Evolutionary conservation across 441 rosid genomes (phyloP).

Genomic region (Brassica hybrid): DNA sequence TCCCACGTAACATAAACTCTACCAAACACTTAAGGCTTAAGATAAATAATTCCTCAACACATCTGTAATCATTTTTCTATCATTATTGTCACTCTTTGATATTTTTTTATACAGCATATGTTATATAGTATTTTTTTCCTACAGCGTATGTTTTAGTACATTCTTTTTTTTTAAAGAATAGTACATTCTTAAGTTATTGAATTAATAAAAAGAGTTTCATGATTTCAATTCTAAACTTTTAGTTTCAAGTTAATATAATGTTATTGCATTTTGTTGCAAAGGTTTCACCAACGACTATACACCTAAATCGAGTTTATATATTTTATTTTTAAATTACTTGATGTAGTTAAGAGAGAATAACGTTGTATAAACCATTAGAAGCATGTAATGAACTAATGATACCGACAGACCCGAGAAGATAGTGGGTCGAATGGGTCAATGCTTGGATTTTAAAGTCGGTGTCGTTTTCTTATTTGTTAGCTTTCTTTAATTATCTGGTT

Average conservation of each 20-base stretch:
- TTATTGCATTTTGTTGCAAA: not conserved
- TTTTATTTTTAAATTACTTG: not conserved
- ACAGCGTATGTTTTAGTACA: not conserved
- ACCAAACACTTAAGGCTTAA: conserved; percentile 29
- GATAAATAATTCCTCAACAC: conserved; percentile 32
- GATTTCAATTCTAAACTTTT: not conserved
- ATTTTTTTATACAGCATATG: conserved; percentile 2
- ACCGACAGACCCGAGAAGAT: conserved; percentile 42
- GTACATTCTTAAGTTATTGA: too few relatives aligned
- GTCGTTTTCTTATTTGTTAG: conserved; percentile 5
- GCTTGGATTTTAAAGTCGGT: conserved; percentile 19
- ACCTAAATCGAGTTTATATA: not conserved
- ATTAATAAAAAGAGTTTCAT: too few relatives aligned
- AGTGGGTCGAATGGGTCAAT: conserved; percentile 28
- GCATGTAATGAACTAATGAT: conserved; percentile 15
- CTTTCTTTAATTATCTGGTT: conserved; percentile 4
- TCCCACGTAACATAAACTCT: conserved; percentile 39
- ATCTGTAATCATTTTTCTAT: conserved; percentile 27
- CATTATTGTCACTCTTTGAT: conserved; percentile 23
- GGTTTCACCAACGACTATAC: not conserved
- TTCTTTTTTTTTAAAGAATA: too few relatives aligned
- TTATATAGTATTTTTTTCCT: not conserved
- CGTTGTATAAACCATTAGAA: conserved; percentile 6
- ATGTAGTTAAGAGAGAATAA: conserved; percentile 18
- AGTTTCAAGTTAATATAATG: not conserved